Base-by-base conservation (phyloP, 768 basidiomycete species). In the Boletus subparvulus region DNA sequence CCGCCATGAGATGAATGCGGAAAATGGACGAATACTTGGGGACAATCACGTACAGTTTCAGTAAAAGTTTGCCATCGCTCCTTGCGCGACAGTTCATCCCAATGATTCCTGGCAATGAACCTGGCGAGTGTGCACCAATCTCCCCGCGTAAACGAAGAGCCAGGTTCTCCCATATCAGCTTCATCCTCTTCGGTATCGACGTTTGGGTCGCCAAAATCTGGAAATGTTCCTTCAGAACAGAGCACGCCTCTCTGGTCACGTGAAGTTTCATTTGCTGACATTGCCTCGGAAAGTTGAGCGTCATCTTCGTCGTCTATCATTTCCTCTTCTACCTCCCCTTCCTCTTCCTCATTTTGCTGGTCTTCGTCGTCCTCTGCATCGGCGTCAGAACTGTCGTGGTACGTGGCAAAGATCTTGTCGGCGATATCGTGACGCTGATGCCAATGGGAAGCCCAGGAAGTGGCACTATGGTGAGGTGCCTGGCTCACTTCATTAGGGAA, bases 361-460 rank as follows among this genome's bases (percentile, higher is more conserved):
- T 69, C 67, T n/a, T 73, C 72, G 19, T 72, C 66, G 7, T 68
- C 73, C 45, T 44, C 54, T 30, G 70, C 65, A 21, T 75, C 76
- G 7, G 75, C 73, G 19, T 79, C 60, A 14, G 50, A 63, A 24
- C 39, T 58, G 13, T 39, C 36, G n/a, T 49, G 82, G 45, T 72
- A 72, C 2, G 70, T 58, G 3, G 71, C 67, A 19, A 86, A 64
- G 28, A 86, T 85, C 63, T 86, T 84, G 62, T 87, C 87, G 1
- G 85, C 84, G 28, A 87, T 65, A 61, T 87, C 85, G 54, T 87
- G 83, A 52, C 83, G 77, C 51, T 78, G 78, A 7, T 78, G 80
- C 87, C 87, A 89, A 62, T 85, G 81, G n/a, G 83, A 80, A 24
- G 74, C 73, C 87, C 87, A 89, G 1, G 86, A 88, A 33, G 70